Evolutionary conservation across 495 filamentous ascomycete genomes (phyloP), one percentile per base, ranked within the genome.

Genomic region (Cercophora scortea): DNA sequence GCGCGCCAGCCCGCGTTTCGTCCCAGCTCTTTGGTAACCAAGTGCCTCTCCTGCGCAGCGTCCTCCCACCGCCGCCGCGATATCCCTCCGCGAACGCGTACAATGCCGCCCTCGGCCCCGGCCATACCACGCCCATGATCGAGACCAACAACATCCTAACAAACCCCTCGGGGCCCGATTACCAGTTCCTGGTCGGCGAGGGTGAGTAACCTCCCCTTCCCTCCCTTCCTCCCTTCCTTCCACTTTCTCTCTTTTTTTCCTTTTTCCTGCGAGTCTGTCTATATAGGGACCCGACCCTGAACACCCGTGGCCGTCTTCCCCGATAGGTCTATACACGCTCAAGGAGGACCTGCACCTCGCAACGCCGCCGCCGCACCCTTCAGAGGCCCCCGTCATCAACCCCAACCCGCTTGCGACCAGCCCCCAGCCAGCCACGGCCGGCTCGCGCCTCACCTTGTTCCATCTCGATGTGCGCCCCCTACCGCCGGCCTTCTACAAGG

Each of bases 311-410:
- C 8, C 70, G 55, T 48, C 55, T 59, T 4, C 15, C 8, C 17
- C 18, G 13, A 6, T 45, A 94, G 90, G 92, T 58, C 89, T 88
- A 45, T 98, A 98, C 61, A 77, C 83, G 40, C 79, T 97, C 16
- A 83, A 85, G 66, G 92, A 97, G 66, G 87, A 94, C 63, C 75
- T 98, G 34, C 87, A 88, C 51, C 85, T 98, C 33, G 92, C 93
- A 42, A 96, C 90, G 51, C 92, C 93, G 49, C 93, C 90, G 50
- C 90, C 94, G 6, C 92, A 97, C 67, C 92, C 92, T 25, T 91
- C 90, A 49, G 94, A 97, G 74, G 84, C 88, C 35, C 90, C 89
- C 6, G 70, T 89, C 18, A 68, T 83, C 55, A 96, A 90, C 65
- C 83, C 86, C 10, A 98, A 97, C 61, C 92, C 92, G 38, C 82